Percentiles rank a stretch among this genome's conserved stretches.
Evolutionary conservation across 1,284 basidiomycete genomes (phyloP).

Genomic region (Leucoagaricus sp.): DNA sequence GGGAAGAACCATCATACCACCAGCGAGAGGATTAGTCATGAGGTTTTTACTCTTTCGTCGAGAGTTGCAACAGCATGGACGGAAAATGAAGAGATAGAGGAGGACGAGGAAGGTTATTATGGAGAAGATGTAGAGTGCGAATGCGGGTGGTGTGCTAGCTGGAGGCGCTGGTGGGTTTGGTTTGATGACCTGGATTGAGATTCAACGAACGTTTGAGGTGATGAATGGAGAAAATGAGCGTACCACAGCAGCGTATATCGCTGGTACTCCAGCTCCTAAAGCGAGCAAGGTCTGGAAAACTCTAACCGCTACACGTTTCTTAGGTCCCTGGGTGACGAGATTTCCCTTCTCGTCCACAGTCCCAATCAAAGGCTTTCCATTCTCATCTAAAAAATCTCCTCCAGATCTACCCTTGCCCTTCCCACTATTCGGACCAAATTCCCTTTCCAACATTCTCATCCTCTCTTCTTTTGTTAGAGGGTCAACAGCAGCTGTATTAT

Average conservation of each 20-base stretch:
- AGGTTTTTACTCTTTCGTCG: slow-evolving; percentile 19
- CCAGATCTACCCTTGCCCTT: slow-evolving; percentile 28
- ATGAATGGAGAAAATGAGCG: slow-evolving; percentile 16
- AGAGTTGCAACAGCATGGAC: slow-evolving; percentile 45
- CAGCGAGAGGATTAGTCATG: slow-evolving; percentile 31
- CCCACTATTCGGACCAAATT: slow-evolving; percentile 50
- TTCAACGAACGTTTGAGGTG: slow-evolving; percentile 6
- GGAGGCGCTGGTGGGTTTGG: slow-evolving; percentile 55
- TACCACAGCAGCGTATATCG: slow-evolving; percentile 61
- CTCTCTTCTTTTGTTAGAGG: slow-evolving; percentile 61
- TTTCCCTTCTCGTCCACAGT: slow-evolving; percentile 56
- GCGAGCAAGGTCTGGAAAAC: slow-evolving; percentile 52
- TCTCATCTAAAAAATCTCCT: slow-evolving; percentile 37
- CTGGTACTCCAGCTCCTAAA: slow-evolving; percentile 50
- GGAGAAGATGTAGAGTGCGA: slow-evolving; percentile 58
- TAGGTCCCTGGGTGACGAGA: slow-evolving; percentile 62
- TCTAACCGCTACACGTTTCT: slow-evolving; percentile 52
- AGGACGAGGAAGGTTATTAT: slow-evolving; percentile 51
- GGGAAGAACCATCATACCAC: slow-evolving; percentile 68
- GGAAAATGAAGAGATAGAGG: slow-evolving; percentile 57
- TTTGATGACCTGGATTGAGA: slow-evolving; percentile 52
- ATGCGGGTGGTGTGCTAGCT: slow-evolving; percentile 52
- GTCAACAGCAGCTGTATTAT: slow-evolving; percentile 40
- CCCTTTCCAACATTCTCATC: slow-evolving; percentile 66
- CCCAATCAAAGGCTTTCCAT: slow-evolving; percentile 53